Percentiles rank a stretch among this genome's conserved stretches.
These are phyloP conservation scores for Brettanomyces naardenensis DNA, from an alignment of 805 yeast genomes.

Conservation along the genomic window DNA sequence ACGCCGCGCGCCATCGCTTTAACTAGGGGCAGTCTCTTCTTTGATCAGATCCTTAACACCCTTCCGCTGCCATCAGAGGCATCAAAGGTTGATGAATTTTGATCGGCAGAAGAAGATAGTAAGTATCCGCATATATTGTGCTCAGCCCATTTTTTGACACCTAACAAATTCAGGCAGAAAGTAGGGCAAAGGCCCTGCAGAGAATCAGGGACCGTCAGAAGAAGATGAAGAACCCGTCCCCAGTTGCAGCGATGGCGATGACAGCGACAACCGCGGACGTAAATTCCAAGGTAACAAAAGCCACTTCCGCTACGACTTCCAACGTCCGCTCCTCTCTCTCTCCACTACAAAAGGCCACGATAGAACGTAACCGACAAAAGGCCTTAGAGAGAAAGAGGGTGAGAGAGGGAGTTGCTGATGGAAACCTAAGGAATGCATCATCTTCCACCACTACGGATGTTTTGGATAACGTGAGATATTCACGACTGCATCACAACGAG, in stretches of 20 bases:
- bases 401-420: conserved; percentile 7
- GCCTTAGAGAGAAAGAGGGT: conserved; percentile 35
- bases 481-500: conserved; percentile 1
- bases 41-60: no score
- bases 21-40: no score
- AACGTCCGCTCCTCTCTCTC: conserved; percentile 29
- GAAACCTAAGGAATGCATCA: conserved; percentile 18
- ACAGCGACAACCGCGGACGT: not conserved
- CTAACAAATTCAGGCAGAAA: conserved; percentile 43
- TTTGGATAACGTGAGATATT: conserved; percentile 6
- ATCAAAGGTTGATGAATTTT: conserved; percentile 7
- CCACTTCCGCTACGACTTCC: no score
- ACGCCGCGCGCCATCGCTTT: no score
- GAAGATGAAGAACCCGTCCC: conserved; percentile 4
- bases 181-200: conserved; percentile 55
- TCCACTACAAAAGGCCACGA: conserved; percentile 38
- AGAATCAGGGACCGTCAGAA: conserved; percentile 39
- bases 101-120: conserved; percentile 18
- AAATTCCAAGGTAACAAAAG: no score
- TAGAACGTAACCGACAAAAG: conserved; percentile 45
- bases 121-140: conserved; percentile 9
- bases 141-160: not conserved
- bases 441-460: not conserved
- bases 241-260: not conserved
- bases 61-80: no score